Evolutionary conservation across 352 stramenopile species (phyloP).

Genomic region (Phytopythium vexans): DNA sequence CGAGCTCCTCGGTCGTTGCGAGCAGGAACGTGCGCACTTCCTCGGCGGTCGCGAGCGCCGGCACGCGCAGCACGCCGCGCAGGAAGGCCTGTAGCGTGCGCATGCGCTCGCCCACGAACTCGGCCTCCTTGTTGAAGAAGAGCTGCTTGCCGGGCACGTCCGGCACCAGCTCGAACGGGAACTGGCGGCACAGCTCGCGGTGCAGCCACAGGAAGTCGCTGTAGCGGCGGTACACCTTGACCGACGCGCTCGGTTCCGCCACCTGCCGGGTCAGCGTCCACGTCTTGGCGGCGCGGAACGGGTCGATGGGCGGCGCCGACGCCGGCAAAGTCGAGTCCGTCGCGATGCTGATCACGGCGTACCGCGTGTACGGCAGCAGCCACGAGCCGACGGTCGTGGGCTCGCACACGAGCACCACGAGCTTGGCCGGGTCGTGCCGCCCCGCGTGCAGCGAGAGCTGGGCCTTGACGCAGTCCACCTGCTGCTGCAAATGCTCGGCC

Average conservation of each 20-base stretch:
- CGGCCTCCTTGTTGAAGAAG: constrained; percentile 83
- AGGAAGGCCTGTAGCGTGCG: constrained; percentile 75
- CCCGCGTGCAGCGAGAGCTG: constrained; percentile 77
- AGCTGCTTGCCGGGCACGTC: constrained; percentile 74
- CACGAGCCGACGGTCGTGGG: constrained; percentile 79
- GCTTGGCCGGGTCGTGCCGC: constrained; percentile 68
- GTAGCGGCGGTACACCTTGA: constrained; percentile 84
- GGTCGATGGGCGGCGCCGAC: constrained; percentile 33
- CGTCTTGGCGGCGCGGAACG: constrained; percentile 68
- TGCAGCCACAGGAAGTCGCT: constrained; percentile 87
- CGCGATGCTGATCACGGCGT: constrained; percentile 77
- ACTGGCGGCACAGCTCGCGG: constrained; percentile 55
- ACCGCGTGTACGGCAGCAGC: constrained; percentile 81
- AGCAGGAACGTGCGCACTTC: constrained; percentile 72
- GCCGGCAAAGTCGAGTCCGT: constrained; percentile 26
- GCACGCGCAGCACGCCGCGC: constrained; percentile 64
- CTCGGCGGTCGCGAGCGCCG: constrained; percentile 61
- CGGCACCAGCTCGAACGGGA: constrained; percentile 73
- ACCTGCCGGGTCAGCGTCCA: constrained; percentile 77
- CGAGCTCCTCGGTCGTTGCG: constrained; percentile 79
- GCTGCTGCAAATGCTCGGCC: constrained; percentile 66
- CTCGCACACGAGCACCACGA: constrained; percentile 80
- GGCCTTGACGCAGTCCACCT: constrained; percentile 71
- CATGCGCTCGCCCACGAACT: constrained; percentile 87
- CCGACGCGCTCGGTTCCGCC: constrained; percentile 61